A percentile compares a stretch with the other conserved stretches of the same genome.
Evolutionary conservation across 257 asterid genomes (phyloP).

Genomic region (Nicotiana noctiflora): DNA sequence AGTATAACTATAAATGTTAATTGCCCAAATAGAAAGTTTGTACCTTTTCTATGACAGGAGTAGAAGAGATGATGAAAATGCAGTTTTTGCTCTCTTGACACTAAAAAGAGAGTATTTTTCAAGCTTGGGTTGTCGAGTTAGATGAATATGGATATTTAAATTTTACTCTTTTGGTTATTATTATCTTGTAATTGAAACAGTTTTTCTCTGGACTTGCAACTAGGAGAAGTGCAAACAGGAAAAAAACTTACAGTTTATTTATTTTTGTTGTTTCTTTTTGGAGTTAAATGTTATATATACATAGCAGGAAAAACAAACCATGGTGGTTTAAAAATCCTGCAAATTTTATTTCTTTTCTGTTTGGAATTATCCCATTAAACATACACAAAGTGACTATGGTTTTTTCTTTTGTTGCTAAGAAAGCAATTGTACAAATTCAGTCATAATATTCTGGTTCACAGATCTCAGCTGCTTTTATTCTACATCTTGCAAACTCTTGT

Average conservation of each 20-base stretch:
- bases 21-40: neutral
- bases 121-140: conserved; percentile 9
- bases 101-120: conserved; percentile 3
- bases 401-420: neutral
- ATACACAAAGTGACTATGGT: neutral
- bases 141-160: neutral
- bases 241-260: neutral
- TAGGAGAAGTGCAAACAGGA: neutral
- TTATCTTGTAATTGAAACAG: neutral
- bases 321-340: conserved; percentile 10
- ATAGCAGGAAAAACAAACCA: neutral
- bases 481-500: neutral
- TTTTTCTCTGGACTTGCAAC: neutral
- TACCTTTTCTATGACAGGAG: neutral
- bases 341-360: neutral
- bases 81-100: neutral
- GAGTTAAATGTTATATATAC: neutral
- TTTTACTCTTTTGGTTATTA: neutral
- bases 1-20: conserved; percentile 1
- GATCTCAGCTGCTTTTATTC: neutral
- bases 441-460: neutral
- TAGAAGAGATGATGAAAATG: neutral
- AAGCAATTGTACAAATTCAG: conserved; percentile 8
- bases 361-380: conserved; percentile 9
- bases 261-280: conserved; percentile 2